phyloP scores from a whole-genome alignment of 2,329 filamentous ascomycete species.

The Fusarium irregulare region DNA sequence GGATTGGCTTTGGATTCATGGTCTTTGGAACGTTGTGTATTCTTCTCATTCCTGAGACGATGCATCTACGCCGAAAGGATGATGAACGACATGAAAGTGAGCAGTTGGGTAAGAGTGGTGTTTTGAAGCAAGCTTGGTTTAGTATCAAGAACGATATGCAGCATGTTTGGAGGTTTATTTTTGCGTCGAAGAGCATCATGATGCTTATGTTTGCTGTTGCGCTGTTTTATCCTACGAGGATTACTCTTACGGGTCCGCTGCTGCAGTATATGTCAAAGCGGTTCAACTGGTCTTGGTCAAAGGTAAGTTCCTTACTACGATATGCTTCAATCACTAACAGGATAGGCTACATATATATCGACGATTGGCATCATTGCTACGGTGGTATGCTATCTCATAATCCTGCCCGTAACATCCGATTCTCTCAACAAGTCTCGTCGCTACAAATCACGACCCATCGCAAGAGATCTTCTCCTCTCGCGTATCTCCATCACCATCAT shows the following conservation, averaged over 20 bases:
- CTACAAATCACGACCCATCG: constrained; percentile 47
- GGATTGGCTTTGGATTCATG: constrained; percentile 49
- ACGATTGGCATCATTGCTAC: constrained; percentile 54
- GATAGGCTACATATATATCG: constrained; percentile 55
- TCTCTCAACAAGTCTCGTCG: constrained; percentile 46
- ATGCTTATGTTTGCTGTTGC: constrained; percentile 53
- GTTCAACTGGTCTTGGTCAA: constrained; percentile 61
- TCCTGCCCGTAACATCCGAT: constrained; percentile 53
- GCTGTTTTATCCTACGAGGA: constrained; percentile 45
- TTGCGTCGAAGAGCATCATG: constrained; percentile 53
- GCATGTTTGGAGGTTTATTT: constrained; percentile 55
- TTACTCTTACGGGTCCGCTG: constrained; percentile 51
- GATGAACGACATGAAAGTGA: constrained; percentile 24
- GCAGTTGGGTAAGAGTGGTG: constrained; percentile 10
- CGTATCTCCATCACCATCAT: constrained; percentile 51
- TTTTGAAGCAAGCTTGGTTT: constrained; percentile 43
- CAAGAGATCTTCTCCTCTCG: constrained; percentile 56
- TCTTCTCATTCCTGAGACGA: constrained; percentile 57
- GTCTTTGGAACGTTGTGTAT: constrained; percentile 46
- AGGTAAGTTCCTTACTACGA: constrained; percentile 40
- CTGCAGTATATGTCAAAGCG: constrained; percentile 66
- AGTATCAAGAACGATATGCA: constrained; percentile 47
- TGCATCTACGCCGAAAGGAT: constrained; percentile 49
- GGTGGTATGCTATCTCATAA: constrained; percentile 52
- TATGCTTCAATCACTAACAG: not conserved